Evolutionary conservation across 2,329 filamentous ascomycete species (phyloP), one percentile per base, ranked within the genome.

Genomic region (Hypocreales sp.): DNA sequence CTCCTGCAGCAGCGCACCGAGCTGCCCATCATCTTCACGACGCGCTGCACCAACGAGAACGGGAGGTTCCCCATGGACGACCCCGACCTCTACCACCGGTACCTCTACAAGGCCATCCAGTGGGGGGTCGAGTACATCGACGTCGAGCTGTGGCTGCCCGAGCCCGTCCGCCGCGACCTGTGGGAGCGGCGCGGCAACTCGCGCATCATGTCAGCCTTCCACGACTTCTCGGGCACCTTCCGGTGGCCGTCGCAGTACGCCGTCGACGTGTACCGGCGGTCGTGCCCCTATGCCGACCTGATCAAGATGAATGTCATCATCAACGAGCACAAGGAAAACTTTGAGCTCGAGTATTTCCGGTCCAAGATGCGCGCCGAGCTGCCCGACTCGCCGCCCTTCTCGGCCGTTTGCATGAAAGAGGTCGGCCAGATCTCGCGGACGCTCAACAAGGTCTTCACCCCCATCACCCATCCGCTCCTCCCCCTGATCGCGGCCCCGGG

Each of bases 41-140:
- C 79, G 1, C 66, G 83, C 38, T 90, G 82, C 47, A 82, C 72
- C 3, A 71, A 66, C 17, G 82, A 92, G 44, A 90, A 87, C 43
- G 82, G 82, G 18, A 72, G 72, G 15, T 92, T 90, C 35, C 82
- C 82, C 1, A 86, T 86, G 78, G 73, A 82, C 22, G 69, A 83
- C 30, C 79, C 80, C 0, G 58, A 62, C 10, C 47, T 90, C 23
- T 87, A 77, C 48, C 81, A 80, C 50, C 64, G 74, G 32, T 87
- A 90, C 43, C 64, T 92, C n/a, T 76, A 75, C 42, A 72, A 79
- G 20, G 82, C 83, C 4, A 80, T 90, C 29, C 78, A 90, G 44
- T 92, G 81, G 80, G 82, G 83, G 2, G 78, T 83, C 32, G 82
- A 92, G 49, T 92, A 92, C 46, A 77, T 92, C 35, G 82, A 92